These are phyloP conservation scores for Hypomontagnella submonticulosa DNA, from an alignment of 495 filamentous ascomycete genomes.

Conservation along the genomic window DNA sequence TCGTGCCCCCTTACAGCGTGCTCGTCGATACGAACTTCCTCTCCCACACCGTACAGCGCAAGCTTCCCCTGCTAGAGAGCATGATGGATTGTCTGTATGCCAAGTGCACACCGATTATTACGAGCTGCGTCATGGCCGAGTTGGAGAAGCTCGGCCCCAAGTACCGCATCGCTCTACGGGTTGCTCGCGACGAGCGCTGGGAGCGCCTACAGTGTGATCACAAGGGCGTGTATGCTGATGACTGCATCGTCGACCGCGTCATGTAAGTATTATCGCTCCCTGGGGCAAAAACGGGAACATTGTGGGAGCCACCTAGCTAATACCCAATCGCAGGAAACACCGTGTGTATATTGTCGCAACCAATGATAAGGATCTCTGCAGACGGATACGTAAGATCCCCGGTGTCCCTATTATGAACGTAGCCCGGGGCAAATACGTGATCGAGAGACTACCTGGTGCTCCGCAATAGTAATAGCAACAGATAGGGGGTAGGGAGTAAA, in stretches of 20 bases:
- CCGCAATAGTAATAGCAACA: slow-evolving; percentile 58
- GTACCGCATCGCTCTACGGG: slow-evolving; percentile 87
- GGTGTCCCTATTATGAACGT: slow-evolving; percentile 74
- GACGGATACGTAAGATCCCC: slow-evolving; percentile 83
- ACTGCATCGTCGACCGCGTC: slow-evolving; percentile 91
- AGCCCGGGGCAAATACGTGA: slow-evolving; percentile 85
- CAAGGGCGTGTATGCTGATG: slow-evolving; percentile 93
- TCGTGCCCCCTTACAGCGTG: slow-evolving; percentile 88
- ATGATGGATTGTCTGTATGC: slow-evolving; percentile 79
- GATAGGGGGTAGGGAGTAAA: not conserved
- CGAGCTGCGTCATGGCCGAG: slow-evolving; percentile 79
- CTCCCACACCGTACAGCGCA: slow-evolving; percentile 87
- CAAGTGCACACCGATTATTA: slow-evolving; percentile 75
- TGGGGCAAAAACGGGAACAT: not conserved
- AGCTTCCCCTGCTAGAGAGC: slow-evolving; percentile 84
- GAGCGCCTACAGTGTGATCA: slow-evolving; percentile 87
- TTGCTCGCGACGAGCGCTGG: slow-evolving; percentile 93
- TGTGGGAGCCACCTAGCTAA: slow-evolving; percentile 48
- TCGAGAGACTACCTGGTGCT: slow-evolving; percentile 89
- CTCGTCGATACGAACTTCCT: slow-evolving; percentile 95
- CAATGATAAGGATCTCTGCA: slow-evolving; percentile 86
- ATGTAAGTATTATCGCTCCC: slow-evolving; percentile 49
- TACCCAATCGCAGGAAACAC: slow-evolving; percentile 50
- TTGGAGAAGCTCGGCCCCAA: slow-evolving; percentile 91
- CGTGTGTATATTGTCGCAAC: slow-evolving; percentile 90